These are phyloP conservation scores for Roridomyces roridus DNA, from an alignment of 768 basidiomycete species.

Conservation along the genomic window DNA sequence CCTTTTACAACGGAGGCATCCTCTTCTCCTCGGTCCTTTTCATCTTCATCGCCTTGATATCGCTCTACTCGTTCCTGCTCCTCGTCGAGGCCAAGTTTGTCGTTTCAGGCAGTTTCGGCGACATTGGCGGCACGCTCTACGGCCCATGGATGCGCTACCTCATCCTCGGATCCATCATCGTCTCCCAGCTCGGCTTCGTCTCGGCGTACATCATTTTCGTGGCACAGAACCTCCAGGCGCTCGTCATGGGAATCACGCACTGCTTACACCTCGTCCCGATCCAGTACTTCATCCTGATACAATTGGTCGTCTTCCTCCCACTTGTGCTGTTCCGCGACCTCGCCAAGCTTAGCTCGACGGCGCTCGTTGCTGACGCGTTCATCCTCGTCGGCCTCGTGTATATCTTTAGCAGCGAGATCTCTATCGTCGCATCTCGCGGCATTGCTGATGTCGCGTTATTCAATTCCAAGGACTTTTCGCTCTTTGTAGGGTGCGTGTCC, in stretches of 20 bases:
- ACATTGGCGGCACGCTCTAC: conserved; percentile 92
- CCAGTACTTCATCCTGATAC: conserved; percentile 81
- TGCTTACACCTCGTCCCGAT: conserved; percentile 73
- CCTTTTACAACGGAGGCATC: conserved; percentile 94
- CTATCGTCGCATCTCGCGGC: conserved; percentile 69
- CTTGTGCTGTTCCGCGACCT: conserved; percentile 90
- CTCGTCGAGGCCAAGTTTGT: conserved; percentile 87
- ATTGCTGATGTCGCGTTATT: conserved; percentile 84
- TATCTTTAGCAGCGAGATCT: conserved; percentile 86
- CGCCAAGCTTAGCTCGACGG: conserved; percentile 92
- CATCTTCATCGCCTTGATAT: conserved; percentile 81
- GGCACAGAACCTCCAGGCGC: conserved; percentile 88
- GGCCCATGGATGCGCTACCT: conserved; percentile 92
- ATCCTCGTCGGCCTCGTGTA: conserved; percentile 89
- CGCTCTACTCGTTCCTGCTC: conserved; percentile 92
- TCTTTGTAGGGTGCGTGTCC: conserved; percentile 83
- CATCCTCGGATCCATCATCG: conserved; percentile 85
- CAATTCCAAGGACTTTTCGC: conserved; percentile 87
- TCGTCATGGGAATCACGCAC: conserved; percentile 80
- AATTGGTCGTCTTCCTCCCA: conserved; percentile 88
- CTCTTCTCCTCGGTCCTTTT: conserved; percentile 86
- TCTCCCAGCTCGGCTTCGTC: conserved; percentile 92
- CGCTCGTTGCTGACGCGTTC: conserved; percentile 92
- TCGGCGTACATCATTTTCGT: conserved; percentile 96
- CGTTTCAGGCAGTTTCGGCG: conserved; percentile 93